Evolutionary conservation across 495 filamentous ascomycete species (phyloP), one percentile per base, ranked within the genome.

Genomic region (Talaromyces adpressus): DNA sequence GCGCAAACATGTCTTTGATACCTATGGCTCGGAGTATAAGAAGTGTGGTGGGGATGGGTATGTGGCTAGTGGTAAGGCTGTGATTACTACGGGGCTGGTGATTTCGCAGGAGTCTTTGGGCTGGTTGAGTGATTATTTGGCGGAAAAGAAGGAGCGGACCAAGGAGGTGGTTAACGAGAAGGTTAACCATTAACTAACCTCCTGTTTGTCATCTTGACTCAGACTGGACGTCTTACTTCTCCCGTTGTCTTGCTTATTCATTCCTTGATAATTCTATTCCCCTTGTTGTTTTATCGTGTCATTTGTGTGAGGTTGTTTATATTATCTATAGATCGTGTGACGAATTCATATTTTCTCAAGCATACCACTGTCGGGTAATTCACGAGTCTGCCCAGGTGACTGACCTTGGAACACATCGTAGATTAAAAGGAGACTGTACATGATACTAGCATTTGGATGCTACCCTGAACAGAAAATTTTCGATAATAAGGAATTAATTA

Each of bases 21-120:
- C 87, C 61, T 97, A 90, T 72, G 78, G 82, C 51, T 78, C 84
- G 58, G 88, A 96, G 74, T 89, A 87, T 73, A 88, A 88, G 77
- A 93, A 91, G 76, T 87, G 85, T 45, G 85, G 84, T 12, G 88
- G 86, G 2, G 82, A 89, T 51, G 87, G 89, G 45, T 61, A 89
- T 49, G 74, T 90, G 27, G 85, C 87, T 12, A 83, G 80, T 45
- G 84, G 85, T 66, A 93, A 91, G 81, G 92, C 93, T 2, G 72
- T 88, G 14, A 75, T 96, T 66, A 87, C 85, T 53, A 91, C 91
- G 16, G 81, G 87, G 12, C 73, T 97, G 61, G 80, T 91, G 36
- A 77, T 97, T 61, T 85, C 85, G 27, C 79, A 79, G 59, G 90
- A 93, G 73, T 82, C 83, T 22, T 74, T 91, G 64, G 74, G 73